phyloP scores from a whole-genome alignment of 1,284 basidiomycete genomes.

The Moesziomyces sp. region DNA sequence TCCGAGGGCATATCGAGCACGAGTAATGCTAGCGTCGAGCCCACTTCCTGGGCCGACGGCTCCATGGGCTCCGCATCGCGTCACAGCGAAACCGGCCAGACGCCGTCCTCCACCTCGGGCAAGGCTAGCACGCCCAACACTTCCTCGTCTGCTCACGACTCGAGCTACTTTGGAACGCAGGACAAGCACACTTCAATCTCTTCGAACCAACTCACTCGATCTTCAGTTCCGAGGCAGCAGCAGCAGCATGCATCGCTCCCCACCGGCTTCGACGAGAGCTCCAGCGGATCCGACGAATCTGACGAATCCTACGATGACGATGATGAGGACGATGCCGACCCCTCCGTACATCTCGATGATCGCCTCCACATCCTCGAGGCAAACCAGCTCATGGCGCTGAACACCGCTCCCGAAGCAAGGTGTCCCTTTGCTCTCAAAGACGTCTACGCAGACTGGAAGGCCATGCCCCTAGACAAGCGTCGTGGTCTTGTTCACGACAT shows the following conservation, averaged over 20 bases:
- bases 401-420: conserved; percentile 21
- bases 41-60: conserved; percentile 15
- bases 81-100: conserved; percentile 14
- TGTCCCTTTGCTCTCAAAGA: conserved; percentile 46
- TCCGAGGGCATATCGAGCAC: neutral
- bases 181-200: neutral
- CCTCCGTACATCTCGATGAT: conserved; percentile 9
- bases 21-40: neutral
- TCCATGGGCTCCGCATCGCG: conserved; percentile 18
- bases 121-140: conserved; percentile 26
- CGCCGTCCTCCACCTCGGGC: conserved; percentile 23
- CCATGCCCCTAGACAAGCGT: conserved; percentile 16
- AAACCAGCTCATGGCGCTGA: conserved; percentile 18
- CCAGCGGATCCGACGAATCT: conserved; percentile 14
- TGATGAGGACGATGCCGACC: conserved; percentile 11
- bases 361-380: conserved; percentile 20
- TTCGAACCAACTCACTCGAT: neutral
- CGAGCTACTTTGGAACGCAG: neutral
- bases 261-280: conserved; percentile 10
- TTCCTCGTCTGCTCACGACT: conserved; percentile 20
- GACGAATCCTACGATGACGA: conserved; percentile 4
- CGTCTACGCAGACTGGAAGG: conserved; percentile 34
- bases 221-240: neutral
- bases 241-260: conserved; percentile 1
- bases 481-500: conserved; percentile 16